Base-by-base conservation (phyloP, 176 grass and related monocot species). In the Triticum timopheevii region DNA sequence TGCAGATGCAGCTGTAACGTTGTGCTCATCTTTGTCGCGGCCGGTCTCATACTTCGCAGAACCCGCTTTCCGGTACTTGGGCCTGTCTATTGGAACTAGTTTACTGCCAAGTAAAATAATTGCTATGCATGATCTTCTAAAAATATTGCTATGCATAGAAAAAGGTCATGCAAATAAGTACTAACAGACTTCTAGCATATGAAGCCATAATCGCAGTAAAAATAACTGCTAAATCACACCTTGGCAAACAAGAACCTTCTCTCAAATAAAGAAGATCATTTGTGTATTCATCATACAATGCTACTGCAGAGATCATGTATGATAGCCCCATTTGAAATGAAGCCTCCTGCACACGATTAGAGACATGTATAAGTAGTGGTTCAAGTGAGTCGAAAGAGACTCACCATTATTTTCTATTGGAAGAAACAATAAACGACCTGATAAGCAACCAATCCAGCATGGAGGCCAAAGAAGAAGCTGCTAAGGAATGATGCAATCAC, bases 261-360 rank as follows among this genome's bases (percentile, higher is more conserved):
- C 93, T 92, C 42, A 98, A 77, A 77, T 98, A 94, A 88, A 98
- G 96, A 68, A 98, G 78, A 63, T 95, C 93, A 86, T 98, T 98
- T 12, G 90, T 94, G 76, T 98, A 95, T 72, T 98, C 96, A 69
- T 98, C 93, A 76, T 90, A 95, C 24, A 92, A 63, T 82, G 93
- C 91, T 88, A 98, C 38, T 24, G 91, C 87, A 1, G 90, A 81
- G 69, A 95, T 69, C 73, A 98, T 94, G 85, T 94, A 95, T 59
- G 96, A 90, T 73, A 98, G 74, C 5, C 96, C 96, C 96, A 95
- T 91, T 42, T 3, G 54, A 42, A 95, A 70, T 49, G 93, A 98
- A 83, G 80, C 82, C 84, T 98, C 92, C 93, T 98, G 76, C 3
- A 10, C 5, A 10, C 3, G 63, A 45, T 47, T 38, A 63, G 10